Evolutionary conservation across 257 asterid species (phyloP).

Genomic region (Gentiana macrophylla): DNA sequence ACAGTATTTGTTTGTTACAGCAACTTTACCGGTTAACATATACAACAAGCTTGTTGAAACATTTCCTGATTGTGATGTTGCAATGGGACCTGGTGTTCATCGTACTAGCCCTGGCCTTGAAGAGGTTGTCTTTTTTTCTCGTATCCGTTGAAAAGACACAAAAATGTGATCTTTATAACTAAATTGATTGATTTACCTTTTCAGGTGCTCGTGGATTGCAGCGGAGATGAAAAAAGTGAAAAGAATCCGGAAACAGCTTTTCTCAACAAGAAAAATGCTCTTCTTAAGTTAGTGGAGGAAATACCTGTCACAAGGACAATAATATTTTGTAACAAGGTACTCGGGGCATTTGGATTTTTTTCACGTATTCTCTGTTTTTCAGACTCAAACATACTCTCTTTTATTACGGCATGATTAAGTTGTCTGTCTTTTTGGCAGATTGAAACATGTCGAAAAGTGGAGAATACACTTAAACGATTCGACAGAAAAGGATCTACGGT

Average conservation of each 20-base stretch:
- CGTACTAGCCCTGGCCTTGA: slow-evolving; percentile 88
- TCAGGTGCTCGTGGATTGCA: slow-evolving; percentile 91
- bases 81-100: slow-evolving; percentile 95
- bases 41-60: slow-evolving; percentile 74
- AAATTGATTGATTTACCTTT: not conserved
- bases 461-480: slow-evolving; percentile 67
- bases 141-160: too few relatives aligned
- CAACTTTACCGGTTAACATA: slow-evolving; percentile 88
- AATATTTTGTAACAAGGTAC: slow-evolving; percentile 91
- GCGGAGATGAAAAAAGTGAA: slow-evolving; percentile 63
- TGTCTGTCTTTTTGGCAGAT: slow-evolving; percentile 39
- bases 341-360: slow-evolving; percentile 1
- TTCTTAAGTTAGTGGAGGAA: slow-evolving; percentile 47
- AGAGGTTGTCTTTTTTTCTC: slow-evolving; percentile 45
- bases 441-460: slow-evolving; percentile 95
- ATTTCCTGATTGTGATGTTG: slow-evolving; percentile 83
- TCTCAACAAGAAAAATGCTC: slow-evolving; percentile 82
- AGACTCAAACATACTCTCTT: not conserved
- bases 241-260: slow-evolving; percentile 82
- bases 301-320: slow-evolving; percentile 70
- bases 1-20: slow-evolving; percentile 94
- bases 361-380: not conserved
- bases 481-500: slow-evolving; percentile 49
- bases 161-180: not conserved
- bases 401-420: slow-evolving; percentile 5